Percentiles rank a stretch among this genome's conserved stretches.
These are phyloP conservation scores for Syzygium oleosum DNA, from an alignment of 345 rosid genomes.

Conservation along the genomic window DNA sequence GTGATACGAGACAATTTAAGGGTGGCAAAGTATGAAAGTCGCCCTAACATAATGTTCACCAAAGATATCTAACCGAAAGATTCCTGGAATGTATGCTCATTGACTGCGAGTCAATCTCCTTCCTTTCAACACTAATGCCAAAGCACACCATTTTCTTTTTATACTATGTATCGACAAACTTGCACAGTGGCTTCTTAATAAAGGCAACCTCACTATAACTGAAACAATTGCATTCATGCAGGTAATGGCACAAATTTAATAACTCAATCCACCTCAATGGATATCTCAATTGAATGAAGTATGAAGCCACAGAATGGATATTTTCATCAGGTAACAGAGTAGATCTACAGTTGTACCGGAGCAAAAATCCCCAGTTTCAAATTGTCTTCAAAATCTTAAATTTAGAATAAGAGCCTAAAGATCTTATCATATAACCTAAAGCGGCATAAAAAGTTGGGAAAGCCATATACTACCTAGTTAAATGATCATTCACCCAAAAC, in stretches of 20 bases:
- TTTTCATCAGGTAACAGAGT: background rate
- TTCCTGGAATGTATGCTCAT: background rate
- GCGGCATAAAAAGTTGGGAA: background rate
- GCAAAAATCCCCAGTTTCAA: background rate
- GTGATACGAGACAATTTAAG: background rate
- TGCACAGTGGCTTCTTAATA: background rate
- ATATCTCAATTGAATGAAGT: background rate
- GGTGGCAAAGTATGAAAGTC: background rate
- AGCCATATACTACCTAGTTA: background rate
- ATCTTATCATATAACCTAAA: background rate
- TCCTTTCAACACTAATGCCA: background rate
- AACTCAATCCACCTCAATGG: background rate
- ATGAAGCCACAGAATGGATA: background rate
- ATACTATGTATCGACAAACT: background rate
- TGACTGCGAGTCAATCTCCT: background rate
- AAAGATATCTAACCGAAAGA: background rate
- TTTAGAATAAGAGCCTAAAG: background rate
- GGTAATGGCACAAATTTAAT: background rate
- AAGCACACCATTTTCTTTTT: background rate
- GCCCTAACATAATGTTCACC: background rate
- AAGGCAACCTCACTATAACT: background rate
- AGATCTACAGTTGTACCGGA: background rate
- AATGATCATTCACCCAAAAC: background rate
- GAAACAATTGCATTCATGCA: background rate
- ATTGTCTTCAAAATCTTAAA: background rate